These are phyloP conservation scores for Mycena epipterygia DNA, from an alignment of 768 basidiomycete species.

Conservation along the genomic window DNA sequence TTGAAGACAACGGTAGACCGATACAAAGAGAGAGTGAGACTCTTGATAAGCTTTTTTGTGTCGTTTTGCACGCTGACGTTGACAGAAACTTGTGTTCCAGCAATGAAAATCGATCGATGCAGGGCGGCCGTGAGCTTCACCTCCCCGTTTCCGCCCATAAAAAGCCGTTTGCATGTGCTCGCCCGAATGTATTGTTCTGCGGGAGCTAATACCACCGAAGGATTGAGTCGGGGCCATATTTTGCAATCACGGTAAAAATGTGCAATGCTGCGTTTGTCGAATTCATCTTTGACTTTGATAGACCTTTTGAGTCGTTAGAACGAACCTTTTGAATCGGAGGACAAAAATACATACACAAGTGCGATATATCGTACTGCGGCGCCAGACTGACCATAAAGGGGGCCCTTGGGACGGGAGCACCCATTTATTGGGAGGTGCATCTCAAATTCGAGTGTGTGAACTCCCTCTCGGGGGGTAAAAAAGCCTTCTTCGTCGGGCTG, in stretches of 20 bases:
- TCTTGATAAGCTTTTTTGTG: constrained; percentile 76
- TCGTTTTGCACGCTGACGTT: constrained; percentile 76
- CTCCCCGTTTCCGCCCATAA: constrained; percentile 75
- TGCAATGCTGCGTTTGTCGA: constrained; percentile 77
- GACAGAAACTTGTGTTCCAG: constrained; percentile 84
- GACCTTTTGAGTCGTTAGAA: constrained; percentile 59
- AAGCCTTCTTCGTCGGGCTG: constrained; percentile 60
- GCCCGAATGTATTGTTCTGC: constrained; percentile 71
- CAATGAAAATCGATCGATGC: constrained; percentile 83
- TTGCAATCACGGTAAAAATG: constrained; percentile 91
- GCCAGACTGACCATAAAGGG: constrained; percentile 67
- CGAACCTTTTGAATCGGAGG: constrained; percentile 10
- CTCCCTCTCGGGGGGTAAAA: constrained; percentile 64
- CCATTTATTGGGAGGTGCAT: constrained; percentile 74
- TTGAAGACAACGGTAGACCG: constrained; percentile 77
- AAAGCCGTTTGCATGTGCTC: constrained; percentile 65
- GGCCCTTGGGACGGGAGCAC: constrained; percentile 72
- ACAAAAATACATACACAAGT: constrained; percentile 72
- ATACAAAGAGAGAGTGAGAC: constrained; percentile 71
- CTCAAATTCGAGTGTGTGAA: constrained; percentile 79
- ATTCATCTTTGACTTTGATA: constrained; percentile 79
- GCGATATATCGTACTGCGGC: constrained; percentile 82
- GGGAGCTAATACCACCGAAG: constrained; percentile 70
- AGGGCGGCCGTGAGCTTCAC: constrained; percentile 76
- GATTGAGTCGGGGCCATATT: constrained; percentile 83